phyloP scores from a whole-genome alignment of 495 filamentous ascomycete species.

The Terfezia claveryi region DNA sequence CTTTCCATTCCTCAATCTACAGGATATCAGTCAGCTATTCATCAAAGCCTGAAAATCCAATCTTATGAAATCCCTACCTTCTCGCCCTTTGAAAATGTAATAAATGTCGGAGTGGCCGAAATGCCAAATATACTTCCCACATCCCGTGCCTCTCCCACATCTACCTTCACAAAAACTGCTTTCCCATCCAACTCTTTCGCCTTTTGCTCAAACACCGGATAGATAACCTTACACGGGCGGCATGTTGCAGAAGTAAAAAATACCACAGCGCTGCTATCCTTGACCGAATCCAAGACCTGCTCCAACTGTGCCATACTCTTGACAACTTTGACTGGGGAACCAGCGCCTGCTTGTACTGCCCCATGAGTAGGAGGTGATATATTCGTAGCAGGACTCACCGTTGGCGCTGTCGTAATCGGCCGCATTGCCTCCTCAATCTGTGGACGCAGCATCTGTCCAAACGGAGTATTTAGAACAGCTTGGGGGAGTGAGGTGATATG shows the following conservation, averaged over 20 bases:
- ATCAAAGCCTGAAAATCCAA: no score
- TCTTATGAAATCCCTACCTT: no score
- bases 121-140: constrained; percentile 45
- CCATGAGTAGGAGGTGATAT: constrained; percentile 3
- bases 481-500: constrained; percentile 78
- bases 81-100: constrained; percentile 31
- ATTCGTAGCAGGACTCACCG: constrained; percentile 9
- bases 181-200: constrained; percentile 50
- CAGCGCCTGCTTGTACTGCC: background rate
- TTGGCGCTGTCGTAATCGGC: constrained; percentile 14
- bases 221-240: constrained; percentile 61
- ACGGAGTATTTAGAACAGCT: constrained; percentile 68
- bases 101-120: constrained; percentile 69
- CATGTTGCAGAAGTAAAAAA: constrained; percentile 89
- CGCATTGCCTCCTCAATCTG: constrained; percentile 51
- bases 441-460: constrained; percentile 74
- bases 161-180: constrained; percentile 62
- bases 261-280: constrained; percentile 46
- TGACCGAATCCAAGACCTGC: no score
- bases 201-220: constrained; percentile 63
- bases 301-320: no score
- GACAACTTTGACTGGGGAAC: background rate
- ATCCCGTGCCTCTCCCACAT: constrained; percentile 44
- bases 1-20: no score
- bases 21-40: no score